Percentiles rank a stretch among this genome's conserved stretches.
Evolutionary conservation across 148 eudicot genomes (phyloP).

Genomic region (Nyssa sinensis): DNA sequence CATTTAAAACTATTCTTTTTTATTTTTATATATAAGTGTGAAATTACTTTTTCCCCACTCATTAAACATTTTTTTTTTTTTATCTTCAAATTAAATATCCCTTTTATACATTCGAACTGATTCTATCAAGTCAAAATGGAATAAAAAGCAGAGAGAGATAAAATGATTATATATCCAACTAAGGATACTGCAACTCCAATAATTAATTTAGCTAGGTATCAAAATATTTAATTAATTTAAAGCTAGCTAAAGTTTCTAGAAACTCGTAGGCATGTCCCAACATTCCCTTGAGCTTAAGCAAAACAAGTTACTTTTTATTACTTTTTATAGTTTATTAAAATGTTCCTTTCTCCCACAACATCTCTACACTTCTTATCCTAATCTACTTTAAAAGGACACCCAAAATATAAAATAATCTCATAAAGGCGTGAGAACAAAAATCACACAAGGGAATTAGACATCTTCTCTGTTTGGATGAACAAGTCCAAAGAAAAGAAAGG

Average conservation of each 20-base stretch:
- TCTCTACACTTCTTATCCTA: constrained; percentile 15
- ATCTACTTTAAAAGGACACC: constrained; percentile 14
- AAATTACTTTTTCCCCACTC: no score
- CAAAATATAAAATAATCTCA: background rate
- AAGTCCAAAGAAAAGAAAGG: no score
- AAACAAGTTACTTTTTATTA: constrained; percentile 6
- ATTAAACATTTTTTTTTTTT: no score
- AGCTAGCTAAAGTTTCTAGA: constrained; percentile 8
- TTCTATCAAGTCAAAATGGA: background rate
- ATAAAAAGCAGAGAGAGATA: background rate
- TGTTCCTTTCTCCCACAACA: constrained; percentile 7
- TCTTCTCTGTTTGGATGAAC: no score
- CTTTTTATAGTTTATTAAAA: background rate
- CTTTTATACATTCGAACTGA: no score
- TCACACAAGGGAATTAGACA: background rate
- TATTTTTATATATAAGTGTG: no score
- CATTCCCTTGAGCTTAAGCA: constrained; percentile 13
- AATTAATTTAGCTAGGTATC: background rate
- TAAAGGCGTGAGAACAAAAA: background rate
- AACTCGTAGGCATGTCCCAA: constrained; percentile 18
- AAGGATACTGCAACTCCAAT: background rate
- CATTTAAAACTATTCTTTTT: no score
- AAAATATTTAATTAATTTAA: background rate
- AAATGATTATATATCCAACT: background rate
- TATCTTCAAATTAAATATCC: no score